These are phyloP conservation scores for Byssochlamys sp. DNA, from an alignment of 2,329 filamentous ascomycete species.

Conservation along the genomic window DNA sequence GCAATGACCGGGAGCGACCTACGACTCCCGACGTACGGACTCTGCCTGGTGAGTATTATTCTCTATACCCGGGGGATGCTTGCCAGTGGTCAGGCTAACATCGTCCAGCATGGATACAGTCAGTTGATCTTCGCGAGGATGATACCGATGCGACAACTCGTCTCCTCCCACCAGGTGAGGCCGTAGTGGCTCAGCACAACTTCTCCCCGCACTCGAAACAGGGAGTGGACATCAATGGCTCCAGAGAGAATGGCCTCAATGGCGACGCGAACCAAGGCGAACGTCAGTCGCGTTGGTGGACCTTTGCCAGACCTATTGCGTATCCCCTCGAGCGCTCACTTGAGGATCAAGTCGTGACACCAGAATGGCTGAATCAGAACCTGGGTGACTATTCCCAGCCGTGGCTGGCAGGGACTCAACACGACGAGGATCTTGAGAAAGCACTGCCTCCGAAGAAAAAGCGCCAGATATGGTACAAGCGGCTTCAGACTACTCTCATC, in stretches of 20 bases:
- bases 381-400: constrained; percentile 37
- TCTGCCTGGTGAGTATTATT: constrained; percentile 25
- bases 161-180: constrained; percentile 30
- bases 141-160: constrained; percentile 26
- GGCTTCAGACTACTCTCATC: constrained; percentile 59
- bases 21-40: constrained; percentile 18
- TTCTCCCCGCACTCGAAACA: constrained; percentile 28
- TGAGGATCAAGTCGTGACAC: constrained; percentile 33
- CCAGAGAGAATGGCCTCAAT: constrained; percentile 5
- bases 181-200: constrained; percentile 39
- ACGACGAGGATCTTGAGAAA: constrained; percentile 43
- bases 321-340: constrained; percentile 30
- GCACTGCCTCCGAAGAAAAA: constrained; percentile 39
- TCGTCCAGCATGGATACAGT: constrained; percentile 34
- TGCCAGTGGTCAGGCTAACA: neutral
- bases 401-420: constrained; percentile 40
- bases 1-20: neutral
- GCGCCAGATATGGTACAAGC: constrained; percentile 46
- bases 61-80: neutral
- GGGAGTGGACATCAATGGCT: constrained; percentile 10
- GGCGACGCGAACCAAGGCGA: constrained; percentile 2
- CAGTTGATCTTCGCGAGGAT: constrained; percentile 28
- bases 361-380: constrained; percentile 39
- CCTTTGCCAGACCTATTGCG: constrained; percentile 34
- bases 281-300: constrained; percentile 39